Evolutionary conservation across 805 yeast species (phyloP), one percentile per base, ranked within the genome.

Genomic region (Nadsonia fulvescens): DNA sequence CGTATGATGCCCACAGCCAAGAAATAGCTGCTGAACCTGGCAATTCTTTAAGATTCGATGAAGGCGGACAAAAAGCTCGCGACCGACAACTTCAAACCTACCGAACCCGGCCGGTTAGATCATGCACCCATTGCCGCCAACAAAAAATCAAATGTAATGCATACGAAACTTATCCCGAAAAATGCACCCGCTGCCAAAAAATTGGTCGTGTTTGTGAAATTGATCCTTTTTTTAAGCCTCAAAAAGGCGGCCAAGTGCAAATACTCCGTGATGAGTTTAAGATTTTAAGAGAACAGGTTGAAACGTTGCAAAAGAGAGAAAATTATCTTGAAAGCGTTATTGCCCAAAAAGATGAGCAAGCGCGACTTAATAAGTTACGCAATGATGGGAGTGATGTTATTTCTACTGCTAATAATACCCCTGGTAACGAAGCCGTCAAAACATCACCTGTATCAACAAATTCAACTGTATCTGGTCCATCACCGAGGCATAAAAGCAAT

Each of bases 101-200:
- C n/a, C n/a, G 73, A 2, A 86, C 77, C 41, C 54, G 94, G 30
- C 93, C 93, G 1, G 91, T 82, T 2, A 79, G 93, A 0, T 75
- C 93, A 3, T 83, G 95, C 45, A 78, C 93, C 0, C 89, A 81
- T 46, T 83, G 95, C 44, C 66, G 95, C 27, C 94, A 83, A 45
- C 94, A 82, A 47, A 83, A 83, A 49, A 81, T 83, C 47, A 76
- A 75, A 44, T 83, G 95, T 51, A 79, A 83, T 44, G 95, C 95
- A 1, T 65, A 79, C 3, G 83, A 75, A 12, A 67, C 72, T 35
- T 75, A 64, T 37, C 94, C 94, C 0, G 76, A 93, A 0, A 17
- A 17, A 17, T 83, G 95, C 47, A 63, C 74, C 10, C 51, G 93
- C 33, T 83, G 95, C 51, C 72, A 68, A 28, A 61, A 75, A 42